Conservation (phyloP, 805 yeast genomes). For the Ogataea neopini region DNA sequence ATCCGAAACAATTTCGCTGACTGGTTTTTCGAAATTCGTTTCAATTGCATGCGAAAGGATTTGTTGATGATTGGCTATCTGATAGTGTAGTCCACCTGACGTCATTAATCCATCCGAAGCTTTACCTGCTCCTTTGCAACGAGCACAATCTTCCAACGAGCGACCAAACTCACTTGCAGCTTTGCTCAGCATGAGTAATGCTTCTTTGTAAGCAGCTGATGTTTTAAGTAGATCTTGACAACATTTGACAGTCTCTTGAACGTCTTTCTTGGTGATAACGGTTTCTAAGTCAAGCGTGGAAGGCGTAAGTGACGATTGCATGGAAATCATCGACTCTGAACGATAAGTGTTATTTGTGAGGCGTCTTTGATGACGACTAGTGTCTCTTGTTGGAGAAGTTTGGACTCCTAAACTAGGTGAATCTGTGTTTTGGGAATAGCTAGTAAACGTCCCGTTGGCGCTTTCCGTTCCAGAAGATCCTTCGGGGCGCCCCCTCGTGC, state of each 20-base stretch:
- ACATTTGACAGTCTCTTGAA: conserved; percentile 47
- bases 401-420: conserved; percentile 2
- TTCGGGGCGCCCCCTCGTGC: not conserved
- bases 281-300: conserved; percentile 61
- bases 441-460: not conserved
- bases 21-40: conserved; percentile 57
- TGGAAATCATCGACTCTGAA: conserved; percentile 35
- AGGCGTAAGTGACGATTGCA: conserved; percentile 49
- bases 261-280: conserved; percentile 60
- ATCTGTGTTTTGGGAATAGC: not conserved
- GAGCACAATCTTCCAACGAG: conserved; percentile 65
- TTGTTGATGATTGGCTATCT: conserved; percentile 76
- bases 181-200: conserved; percentile 48
- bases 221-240: conserved; percentile 50
- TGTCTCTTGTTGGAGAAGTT: not conserved
- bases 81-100: conserved; percentile 75
- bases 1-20: conserved; percentile 43
- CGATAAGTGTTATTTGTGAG: conserved; percentile 16
- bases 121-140: conserved; percentile 59
- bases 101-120: conserved; percentile 64
- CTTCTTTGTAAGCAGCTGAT: conserved; percentile 46
- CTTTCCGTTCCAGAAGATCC: not conserved
- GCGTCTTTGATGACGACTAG: conserved; percentile 8
- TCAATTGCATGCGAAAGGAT: conserved; percentile 60
- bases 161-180: conserved; percentile 73